Base-by-base conservation (phyloP, 1,284 basidiomycete genomes). In the Peniophora sp. region DNA sequence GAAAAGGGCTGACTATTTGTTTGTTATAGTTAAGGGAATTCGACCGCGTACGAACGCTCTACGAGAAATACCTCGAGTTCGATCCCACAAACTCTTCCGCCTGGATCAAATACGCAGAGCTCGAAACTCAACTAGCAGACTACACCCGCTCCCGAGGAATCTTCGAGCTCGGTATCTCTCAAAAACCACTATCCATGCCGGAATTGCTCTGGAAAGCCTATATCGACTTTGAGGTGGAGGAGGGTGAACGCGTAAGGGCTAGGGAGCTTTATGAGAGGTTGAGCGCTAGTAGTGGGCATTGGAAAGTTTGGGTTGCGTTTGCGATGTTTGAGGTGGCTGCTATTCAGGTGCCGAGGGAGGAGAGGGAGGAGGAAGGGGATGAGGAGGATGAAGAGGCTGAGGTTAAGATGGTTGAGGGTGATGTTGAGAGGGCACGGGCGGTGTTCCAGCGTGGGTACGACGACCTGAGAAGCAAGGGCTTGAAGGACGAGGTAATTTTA, bases 141-240 rank as follows among this genome's bases (percentile, higher is more conserved):
- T 86, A 89, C 64, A 75, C 85, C 23, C 92, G 97, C 45, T 92
- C 94, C 2, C 87, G 97, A 14, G 95, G 85, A 2, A 94, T 99
- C 62, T 99, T 93, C 67, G 95, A 99, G 67, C 83, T 99, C 36
- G 97, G 92, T 2, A 82, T 96, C n/a, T 75, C 86, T 2, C 97
- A 99, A 63, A 69, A 78, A 0, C 83, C 85, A n/a, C 75, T 99
- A 39, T 94, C 97, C 52, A 98, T 98, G 93, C 97, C 97, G 2
- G 97, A 99, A 67, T 77, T 97, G 11, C 78, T 97, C n/a, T 96
- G 93, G 93, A 95, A 94, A 65, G 91, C 92, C 3, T 99, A 94
- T 68, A 93, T 99, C 70, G 96, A 99, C 69, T 93, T 94, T 59
- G 93, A 96, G 68, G 88, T 92, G 58, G 92, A 95, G 57, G 93